These are phyloP conservation scores for Boletus rex-veris DNA, from an alignment of 768 basidiomycete species.

Conservation along the genomic window DNA sequence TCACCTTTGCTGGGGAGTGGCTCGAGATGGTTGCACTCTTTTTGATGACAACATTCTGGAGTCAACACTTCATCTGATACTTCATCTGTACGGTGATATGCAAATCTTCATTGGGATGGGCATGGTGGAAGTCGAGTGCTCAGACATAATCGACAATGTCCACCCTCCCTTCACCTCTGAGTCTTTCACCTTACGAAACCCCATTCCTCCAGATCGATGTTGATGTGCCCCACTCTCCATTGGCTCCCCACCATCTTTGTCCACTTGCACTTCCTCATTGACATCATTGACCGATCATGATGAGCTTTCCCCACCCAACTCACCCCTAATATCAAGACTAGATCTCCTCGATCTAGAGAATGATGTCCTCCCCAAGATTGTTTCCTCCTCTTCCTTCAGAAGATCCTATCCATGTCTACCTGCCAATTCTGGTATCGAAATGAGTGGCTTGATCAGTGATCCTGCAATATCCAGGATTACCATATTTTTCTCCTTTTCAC, in stretches of 20 bases:
- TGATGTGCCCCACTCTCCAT: conserved; percentile 11
- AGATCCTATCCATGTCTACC: conserved; percentile 29
- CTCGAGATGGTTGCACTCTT: too few relatives aligned
- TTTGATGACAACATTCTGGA: too few relatives aligned
- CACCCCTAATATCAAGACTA: conserved; percentile 30
- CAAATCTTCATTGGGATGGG: too few relatives aligned
- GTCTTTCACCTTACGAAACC: conserved; percentile 10
- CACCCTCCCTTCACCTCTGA: conserved; percentile 4
- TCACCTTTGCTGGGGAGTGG: too few relatives aligned
- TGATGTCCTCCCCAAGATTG: conserved; percentile 16
- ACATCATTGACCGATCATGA: conserved; percentile 24
- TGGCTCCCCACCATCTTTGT: conserved; percentile 16
- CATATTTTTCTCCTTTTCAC: conserved; percentile 8
- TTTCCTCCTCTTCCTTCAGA: conserved; percentile 29
- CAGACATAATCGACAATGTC: too few relatives aligned
- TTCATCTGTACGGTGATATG: too few relatives aligned
- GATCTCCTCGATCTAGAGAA: conserved; percentile 33
- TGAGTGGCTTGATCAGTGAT: conserved; percentile 16
- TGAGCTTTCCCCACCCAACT: conserved; percentile 22
- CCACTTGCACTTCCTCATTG: conserved; percentile 11
- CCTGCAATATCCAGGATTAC: conserved; percentile 32
- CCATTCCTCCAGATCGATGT: conserved; percentile 28
- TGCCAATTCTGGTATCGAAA: conserved; percentile 25
- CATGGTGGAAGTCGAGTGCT: too few relatives aligned
- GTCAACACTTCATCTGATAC: too few relatives aligned